Conservation (phyloP, 2,329 filamentous ascomycete genomes). For the Calonectria pseudoturangicola region DNA sequence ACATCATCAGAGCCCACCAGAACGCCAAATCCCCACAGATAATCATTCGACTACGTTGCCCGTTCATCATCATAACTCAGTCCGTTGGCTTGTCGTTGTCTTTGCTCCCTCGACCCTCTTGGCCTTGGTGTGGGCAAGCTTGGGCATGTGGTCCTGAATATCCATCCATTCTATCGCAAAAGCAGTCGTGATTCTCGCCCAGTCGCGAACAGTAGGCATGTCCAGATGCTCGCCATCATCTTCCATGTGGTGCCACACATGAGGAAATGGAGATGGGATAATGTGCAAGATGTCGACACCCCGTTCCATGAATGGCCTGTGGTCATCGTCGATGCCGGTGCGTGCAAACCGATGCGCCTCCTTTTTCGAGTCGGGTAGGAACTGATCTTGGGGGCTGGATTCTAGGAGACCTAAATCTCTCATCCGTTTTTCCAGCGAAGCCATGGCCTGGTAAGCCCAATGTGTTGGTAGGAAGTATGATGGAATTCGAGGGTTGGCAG, state of each 20-base stretch:
- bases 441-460: conserved; percentile 91
- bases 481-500: conserved; percentile 80
- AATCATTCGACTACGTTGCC: conserved; percentile 19
- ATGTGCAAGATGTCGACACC: conserved; percentile 93
- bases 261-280: conserved; percentile 88
- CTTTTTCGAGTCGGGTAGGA: conserved; percentile 80
- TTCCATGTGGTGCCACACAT: conserved; percentile 88
- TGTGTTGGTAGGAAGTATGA: conserved; percentile 94
- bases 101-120: conserved; percentile 54
- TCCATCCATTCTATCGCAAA: conserved; percentile 97
- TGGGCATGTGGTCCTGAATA: conserved; percentile 67
- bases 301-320: conserved; percentile 90
- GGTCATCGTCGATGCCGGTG: conserved; percentile 85
- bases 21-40: conserved; percentile 45
- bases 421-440: conserved; percentile 83
- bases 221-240: conserved; percentile 93
- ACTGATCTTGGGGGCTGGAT: conserved; percentile 70
- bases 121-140: conserved; percentile 47
- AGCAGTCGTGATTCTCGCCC: conserved; percentile 87
- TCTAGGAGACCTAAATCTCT: conserved; percentile 80
- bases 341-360: conserved; percentile 66
- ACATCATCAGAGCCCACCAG: conserved; percentile 41
- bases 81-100: conserved; percentile 55
- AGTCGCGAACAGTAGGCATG: conserved; percentile 86
- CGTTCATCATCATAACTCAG: conserved; percentile 56